Evolutionary conservation across 495 filamentous ascomycete species (phyloP), one percentile per base, ranked within the genome.

Genomic region (Niebla homalea): DNA sequence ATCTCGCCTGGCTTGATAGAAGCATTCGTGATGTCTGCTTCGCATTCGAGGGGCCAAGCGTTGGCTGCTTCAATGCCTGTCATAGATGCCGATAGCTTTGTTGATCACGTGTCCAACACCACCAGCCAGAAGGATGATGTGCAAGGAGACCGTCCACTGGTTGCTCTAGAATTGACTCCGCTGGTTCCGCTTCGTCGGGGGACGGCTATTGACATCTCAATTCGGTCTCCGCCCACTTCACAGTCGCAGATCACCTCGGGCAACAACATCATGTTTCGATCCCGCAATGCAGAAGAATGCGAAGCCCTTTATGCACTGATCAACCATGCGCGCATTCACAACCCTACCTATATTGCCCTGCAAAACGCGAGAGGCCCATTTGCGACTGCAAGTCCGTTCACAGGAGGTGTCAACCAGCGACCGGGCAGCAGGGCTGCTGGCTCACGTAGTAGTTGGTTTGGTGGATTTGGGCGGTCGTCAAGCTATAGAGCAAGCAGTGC

Each of bases 121-220:
- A 66, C 60, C 15, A 59, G 63, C 35, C 60, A 65, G 20, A 64
- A 66, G 10, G 67, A 72, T 38, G 65, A 68, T 19, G 57, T 63
- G 8, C 57, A 64, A 40, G 70, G 67, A 47, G 68, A 64, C 23
- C 69, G 72, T 3, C 86, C 87, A 3, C 68, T 95, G 1, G 68
- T 98, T 45, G 80, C 79, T 2, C 73, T 93, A 15, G 83, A 90
- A 57, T 76, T 99, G 15, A 95, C 89, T 1, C 92, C 92, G 0
- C 67, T 92, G 11, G 89, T 95, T 14, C 82, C 85, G 56, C 78
- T 96, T 39, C 81, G 90, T 53, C 80, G 87, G 42, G 89, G 89
- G 46, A 96, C 85, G 18, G 89, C 84, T 19, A 74, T 97, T 29
- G 92, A 99, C 61, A 88, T 99, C 45, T 89, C 90, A 43, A 87